Evolutionary conservation across 2,329 filamentous ascomycete genomes (phyloP), one percentile per base, ranked within the genome.

Genomic region (Hymenoscyphus repandus): DNA sequence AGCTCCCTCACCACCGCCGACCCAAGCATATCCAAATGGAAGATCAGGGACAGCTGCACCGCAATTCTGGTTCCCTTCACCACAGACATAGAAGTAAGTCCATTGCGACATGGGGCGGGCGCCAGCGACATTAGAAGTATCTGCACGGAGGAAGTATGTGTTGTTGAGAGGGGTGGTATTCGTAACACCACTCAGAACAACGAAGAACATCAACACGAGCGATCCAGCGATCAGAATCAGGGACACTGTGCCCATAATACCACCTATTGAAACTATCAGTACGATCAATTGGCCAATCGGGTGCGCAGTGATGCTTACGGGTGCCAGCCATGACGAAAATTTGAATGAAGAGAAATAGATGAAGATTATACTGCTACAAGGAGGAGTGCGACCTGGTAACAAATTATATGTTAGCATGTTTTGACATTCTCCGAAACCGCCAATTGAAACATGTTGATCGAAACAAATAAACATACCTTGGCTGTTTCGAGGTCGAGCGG

Each of bases 21-120:
- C 63, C 82, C 81, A 85, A 33, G 79, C 93, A 68, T 84, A 86
- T 76, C 88, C 76, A 75, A 93, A 65, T 70, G 89, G 71, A 66
- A 85, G 62, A 69, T 83, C 86, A 17, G 83, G 76, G 15, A 81
- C 77, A 2, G 79, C 68, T 1, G 63, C 63, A 53, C 82, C 78
- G 70, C 90, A 96, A 69, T 86, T 71, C 46, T 74, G 74, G 66
- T 83, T 80, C 55, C 72, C 72, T 30, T 74, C 74, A 47, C 83
- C 81, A 72, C 91, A 95, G 55, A 95, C 75, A 68, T 88, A 85
- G 76, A 95, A 93, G 72, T 86, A 95, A 33, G 90, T 95, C 92
- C 92, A 97, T 72, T 92, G 84, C 11, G 89, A 85, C 15, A 78
- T 62, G 45, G 75, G 56, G 47, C 84, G 54, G 13, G 89, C 85